Percentiles rank a stretch among this genome's conserved stretches.
Conservation (phyloP, 495 filamentous ascomycete species). For the Neurospora cerealis region DNA sequence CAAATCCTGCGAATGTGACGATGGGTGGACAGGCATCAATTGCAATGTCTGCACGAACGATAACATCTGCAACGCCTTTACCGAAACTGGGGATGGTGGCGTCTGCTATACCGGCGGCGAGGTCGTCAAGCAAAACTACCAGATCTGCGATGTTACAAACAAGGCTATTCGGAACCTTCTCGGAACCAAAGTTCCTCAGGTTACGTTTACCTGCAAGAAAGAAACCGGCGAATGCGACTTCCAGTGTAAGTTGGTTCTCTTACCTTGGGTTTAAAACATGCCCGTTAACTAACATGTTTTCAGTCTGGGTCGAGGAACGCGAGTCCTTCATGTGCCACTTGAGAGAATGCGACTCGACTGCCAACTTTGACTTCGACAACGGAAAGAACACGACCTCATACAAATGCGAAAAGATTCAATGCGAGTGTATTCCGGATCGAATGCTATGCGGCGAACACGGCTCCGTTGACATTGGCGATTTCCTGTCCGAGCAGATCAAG, state of each 20-base stretch:
- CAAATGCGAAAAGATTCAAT: conserved; percentile 71
- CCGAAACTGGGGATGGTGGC: conserved; percentile 65
- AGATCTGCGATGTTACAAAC: conserved; percentile 98
- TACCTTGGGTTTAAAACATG: not conserved
- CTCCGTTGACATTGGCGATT: conserved; percentile 86
- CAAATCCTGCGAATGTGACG: conserved; percentile 71
- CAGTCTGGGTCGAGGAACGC: conserved; percentile 84
- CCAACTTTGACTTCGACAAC: conserved; percentile 50
- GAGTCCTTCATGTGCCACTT: conserved; percentile 96
- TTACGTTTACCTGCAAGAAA: conserved; percentile 85
- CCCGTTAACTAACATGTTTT: conserved; percentile 26
- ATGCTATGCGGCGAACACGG: conserved; percentile 89
- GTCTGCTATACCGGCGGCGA: conserved; percentile 88
- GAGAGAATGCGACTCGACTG: conserved; percentile 64
- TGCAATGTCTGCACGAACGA: conserved; percentile 90
- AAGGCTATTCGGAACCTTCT: conserved; percentile 79
- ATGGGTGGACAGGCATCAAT: conserved; percentile 97
- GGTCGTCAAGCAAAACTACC: conserved; percentile 86
- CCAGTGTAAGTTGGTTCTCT: conserved; percentile 54
- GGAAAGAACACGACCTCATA: conserved; percentile 71
- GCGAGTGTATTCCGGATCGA: conserved; percentile 79
- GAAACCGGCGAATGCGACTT: conserved; percentile 72
- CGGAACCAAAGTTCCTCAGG: conserved; percentile 74
- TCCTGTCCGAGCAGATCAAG: conserved; percentile 65
- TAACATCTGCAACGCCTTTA: conserved; percentile 73